Percentiles rank a stretch among this genome's conserved stretches.
These are phyloP conservation scores for Isoetes taiwanensis DNA, from an alignment of 75 land plant genomes.

Conservation along the genomic window DNA sequence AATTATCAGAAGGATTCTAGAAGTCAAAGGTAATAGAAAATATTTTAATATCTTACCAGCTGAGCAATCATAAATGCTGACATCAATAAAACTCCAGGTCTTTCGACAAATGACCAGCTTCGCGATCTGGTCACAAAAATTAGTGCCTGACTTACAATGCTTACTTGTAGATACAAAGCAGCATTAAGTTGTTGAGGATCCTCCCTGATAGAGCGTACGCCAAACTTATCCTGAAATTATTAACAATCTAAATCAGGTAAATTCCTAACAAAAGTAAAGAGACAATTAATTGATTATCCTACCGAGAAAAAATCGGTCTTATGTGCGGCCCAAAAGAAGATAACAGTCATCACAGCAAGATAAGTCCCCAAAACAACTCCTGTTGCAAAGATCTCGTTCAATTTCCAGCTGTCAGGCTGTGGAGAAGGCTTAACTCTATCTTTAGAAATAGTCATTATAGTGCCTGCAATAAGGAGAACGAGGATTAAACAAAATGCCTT, in stretches of 20 bases:
- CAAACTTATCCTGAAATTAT: too few relatives aligned
- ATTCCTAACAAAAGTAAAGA: too few relatives aligned
- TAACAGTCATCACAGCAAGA: conserved; percentile 33
- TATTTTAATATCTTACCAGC: conserved; percentile 17
- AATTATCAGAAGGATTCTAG: background rate
- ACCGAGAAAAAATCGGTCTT: conserved; percentile 31
- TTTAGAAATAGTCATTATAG: conserved; percentile 51
- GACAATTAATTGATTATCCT: too few relatives aligned
- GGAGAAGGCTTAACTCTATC: conserved; percentile 49
- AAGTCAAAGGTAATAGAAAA: too few relatives aligned
- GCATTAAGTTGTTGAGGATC: conserved; percentile 17
- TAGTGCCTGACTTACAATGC: conserved; percentile 58
- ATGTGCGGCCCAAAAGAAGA: conserved; percentile 27
- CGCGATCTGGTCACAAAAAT: conserved; percentile 55
- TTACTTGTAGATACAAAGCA: conserved; percentile 63
- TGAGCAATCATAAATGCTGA: conserved; percentile 43
- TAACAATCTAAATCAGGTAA: too few relatives aligned
- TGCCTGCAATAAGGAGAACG: conserved; percentile 21
- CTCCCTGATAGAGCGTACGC: background rate
- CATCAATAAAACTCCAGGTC: conserved; percentile 42
- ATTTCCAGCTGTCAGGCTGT: conserved; percentile 39
- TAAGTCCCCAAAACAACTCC: conserved; percentile 38
- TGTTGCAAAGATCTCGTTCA: conserved; percentile 37
- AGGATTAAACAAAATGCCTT: background rate
- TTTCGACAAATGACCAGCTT: conserved; percentile 56